Evolutionary conservation across 208 protist species (phyloP), one percentile per base, ranked within the genome.

Genomic region (Leishmania tropica): DNA sequence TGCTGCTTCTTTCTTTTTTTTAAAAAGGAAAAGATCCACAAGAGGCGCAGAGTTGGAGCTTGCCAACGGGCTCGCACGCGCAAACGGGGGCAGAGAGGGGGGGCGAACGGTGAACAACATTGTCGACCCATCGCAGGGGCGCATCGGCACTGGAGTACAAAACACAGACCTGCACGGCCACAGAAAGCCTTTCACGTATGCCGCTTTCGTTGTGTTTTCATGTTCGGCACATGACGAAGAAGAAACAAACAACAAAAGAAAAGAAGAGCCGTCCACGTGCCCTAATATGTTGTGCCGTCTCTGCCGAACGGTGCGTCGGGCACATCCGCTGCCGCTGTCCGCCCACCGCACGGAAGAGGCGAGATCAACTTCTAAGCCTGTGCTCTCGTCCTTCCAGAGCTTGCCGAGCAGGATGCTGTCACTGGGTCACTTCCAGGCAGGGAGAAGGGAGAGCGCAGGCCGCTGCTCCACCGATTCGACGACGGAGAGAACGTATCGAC

Each of bases 401-500:
- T 76, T 42, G 47, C 7, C 17, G 72, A 76, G 48, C 58, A n/a
- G 31, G 72, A n/a, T 24, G 72, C 72, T 48, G 72, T 76, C 48
- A 76, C 72, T 3, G 72, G 72, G 72, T 76, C 72, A 28, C 58
- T 76, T 28, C 72, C 51, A 17, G 72, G 72, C 28, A 76, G 28
- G 0, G 72, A 76, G 48, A 76, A 62, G 0, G 72, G 72, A 31
- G 72, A 76, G 28, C 72, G 72, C 72, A 76, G 48, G 48, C 72
- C n/a, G 48, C 72, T 58, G 48, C 48, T 76, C n/a, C n/a, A 60
- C 1, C 51, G 72, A 60, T 60, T 76, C 45, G 31, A 24, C 51
- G 47, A 7, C 17, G 48, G 6, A 15, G 72, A 37, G 31, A 37
- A 28, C 72, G 31, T 60, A 5, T 62, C 31, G 15, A 15, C 47